Conservation (phyloP, 2,329 filamentous ascomycete genomes). For the Rutstroemia sp. region DNA sequence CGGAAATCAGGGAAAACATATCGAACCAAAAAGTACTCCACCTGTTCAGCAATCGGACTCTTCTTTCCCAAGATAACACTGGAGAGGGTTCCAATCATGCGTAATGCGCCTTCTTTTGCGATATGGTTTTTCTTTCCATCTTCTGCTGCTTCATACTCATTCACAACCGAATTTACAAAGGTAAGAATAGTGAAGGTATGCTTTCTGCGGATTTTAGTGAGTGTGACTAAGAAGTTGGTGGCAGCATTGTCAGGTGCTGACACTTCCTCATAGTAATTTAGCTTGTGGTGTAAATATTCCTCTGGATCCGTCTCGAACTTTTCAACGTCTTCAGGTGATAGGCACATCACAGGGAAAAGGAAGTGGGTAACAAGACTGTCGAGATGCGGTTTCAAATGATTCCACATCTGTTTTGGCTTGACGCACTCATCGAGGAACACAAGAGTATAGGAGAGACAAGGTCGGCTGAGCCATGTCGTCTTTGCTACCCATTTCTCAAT, state of each 20-base stretch:
- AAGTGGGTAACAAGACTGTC: slow-evolving; percentile 90
- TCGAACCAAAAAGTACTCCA: slow-evolving; percentile 96
- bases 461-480: slow-evolving; percentile 88
- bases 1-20: slow-evolving; percentile 98
- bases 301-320: slow-evolving; percentile 91
- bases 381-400: slow-evolving; percentile 84
- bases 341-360: slow-evolving; percentile 89
- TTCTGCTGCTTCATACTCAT: slow-evolving; percentile 77
- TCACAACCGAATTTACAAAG: slow-evolving; percentile 93
- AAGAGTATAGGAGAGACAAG: slow-evolving; percentile 86
- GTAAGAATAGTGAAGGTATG: slow-evolving; percentile 91
- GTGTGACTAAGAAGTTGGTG: slow-evolving; percentile 89
- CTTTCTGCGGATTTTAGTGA: slow-evolving; percentile 91
- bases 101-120: slow-evolving; percentile 90
- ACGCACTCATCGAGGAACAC: slow-evolving; percentile 96
- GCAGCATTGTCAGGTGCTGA: slow-evolving; percentile 92
- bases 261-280: slow-evolving; percentile 97
- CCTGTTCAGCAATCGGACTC: slow-evolving; percentile 93
- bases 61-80: slow-evolving; percentile 96
- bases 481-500: slow-evolving; percentile 98
- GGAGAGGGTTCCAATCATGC: slow-evolving; percentile 94
- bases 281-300: slow-evolving; percentile 92
- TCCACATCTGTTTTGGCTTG: slow-evolving; percentile 96
- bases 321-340: slow-evolving; percentile 85
- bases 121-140: slow-evolving; percentile 89